phyloP scores from a whole-genome alignment of 305 asterid genomes.

The Fraxinus baroniana region DNA sequence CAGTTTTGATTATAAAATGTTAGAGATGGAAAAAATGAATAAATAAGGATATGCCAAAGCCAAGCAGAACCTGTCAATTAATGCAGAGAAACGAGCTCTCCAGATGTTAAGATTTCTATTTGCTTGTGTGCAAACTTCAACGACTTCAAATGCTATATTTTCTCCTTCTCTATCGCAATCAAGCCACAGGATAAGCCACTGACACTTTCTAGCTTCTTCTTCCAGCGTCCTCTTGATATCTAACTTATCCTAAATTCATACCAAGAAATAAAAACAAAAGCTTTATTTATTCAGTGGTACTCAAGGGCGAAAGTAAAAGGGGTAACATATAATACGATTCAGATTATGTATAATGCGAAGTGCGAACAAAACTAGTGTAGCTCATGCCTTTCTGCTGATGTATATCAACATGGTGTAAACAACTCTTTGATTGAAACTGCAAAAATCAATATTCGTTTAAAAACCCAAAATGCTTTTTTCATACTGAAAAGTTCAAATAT shows the following conservation, averaged over 20 bases:
- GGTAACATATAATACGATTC: not conserved
- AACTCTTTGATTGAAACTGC: not conserved
- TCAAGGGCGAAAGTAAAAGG: not conserved
- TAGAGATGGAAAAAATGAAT: conserved; percentile 22
- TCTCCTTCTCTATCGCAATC: conserved; percentile 99
- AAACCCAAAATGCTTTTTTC: not conserved
- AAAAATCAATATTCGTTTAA: not conserved
- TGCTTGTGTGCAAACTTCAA: conserved; percentile 75
- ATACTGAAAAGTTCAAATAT: not conserved
- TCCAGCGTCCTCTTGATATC: conserved; percentile 86
- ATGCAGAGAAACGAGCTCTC: conserved; percentile 97
- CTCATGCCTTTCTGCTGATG: not conserved
- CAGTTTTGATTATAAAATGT: conserved; percentile 22
- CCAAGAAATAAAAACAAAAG: conserved; percentile 22
- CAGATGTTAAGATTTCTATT: conserved; percentile 71
- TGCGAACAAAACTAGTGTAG: not conserved
- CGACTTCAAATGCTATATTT: conserved; percentile 93
- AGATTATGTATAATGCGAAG: not conserved
- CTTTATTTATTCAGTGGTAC: not conserved
- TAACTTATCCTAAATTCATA: conserved; percentile 61
- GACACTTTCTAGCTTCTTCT: conserved; percentile 87
- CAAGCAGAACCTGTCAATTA: conserved; percentile 67
- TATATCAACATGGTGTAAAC: not conserved
- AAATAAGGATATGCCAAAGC: conserved; percentile 28
- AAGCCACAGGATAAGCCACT: conserved; percentile 97